phyloP scores from a whole-genome alignment of 768 basidiomycete species.

The Dacryopinax spathularia region DNA sequence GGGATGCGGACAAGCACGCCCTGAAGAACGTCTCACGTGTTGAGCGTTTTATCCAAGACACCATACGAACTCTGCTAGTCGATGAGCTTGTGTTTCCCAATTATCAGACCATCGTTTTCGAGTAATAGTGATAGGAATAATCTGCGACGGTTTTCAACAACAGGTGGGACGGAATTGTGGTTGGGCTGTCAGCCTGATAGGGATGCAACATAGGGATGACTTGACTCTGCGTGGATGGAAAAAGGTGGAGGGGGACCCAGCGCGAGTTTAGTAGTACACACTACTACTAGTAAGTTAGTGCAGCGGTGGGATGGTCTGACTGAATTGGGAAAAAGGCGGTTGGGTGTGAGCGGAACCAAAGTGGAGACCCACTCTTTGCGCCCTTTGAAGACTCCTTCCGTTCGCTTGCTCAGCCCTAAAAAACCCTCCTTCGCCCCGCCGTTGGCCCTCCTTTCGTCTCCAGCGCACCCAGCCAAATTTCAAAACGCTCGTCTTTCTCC shows the following conservation, averaged over 20 bases:
- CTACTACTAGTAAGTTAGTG: too few relatives aligned
- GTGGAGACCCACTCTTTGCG: background rate
- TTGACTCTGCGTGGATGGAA: too few relatives aligned
- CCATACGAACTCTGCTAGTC: slow-evolving; percentile 85
- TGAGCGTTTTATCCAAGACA: slow-evolving; percentile 89
- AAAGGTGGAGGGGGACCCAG: too few relatives aligned
- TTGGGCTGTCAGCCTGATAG: too few relatives aligned
- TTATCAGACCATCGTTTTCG: slow-evolving; percentile 53
- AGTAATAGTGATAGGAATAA: background rate
- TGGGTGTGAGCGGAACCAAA: background rate
- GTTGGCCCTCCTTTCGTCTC: too few relatives aligned
- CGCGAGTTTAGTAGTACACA: too few relatives aligned
- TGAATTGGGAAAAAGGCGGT: background rate
- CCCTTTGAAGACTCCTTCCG: background rate
- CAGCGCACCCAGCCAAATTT: background rate
- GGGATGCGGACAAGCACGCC: slow-evolving; percentile 89
- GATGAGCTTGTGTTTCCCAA: slow-evolving; percentile 95
- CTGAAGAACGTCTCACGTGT: slow-evolving; percentile 90
- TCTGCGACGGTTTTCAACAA: too few relatives aligned
- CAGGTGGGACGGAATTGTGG: too few relatives aligned
- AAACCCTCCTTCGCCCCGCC: too few relatives aligned
- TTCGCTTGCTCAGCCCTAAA: slow-evolving; percentile 1
- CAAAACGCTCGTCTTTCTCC: background rate
- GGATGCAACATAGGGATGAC: too few relatives aligned
- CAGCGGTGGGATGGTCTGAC: too few relatives aligned